phyloP scores from a whole-genome alignment of 1,139 yeast genomes.

The Keqinozyma sinolaborantium region DNA sequence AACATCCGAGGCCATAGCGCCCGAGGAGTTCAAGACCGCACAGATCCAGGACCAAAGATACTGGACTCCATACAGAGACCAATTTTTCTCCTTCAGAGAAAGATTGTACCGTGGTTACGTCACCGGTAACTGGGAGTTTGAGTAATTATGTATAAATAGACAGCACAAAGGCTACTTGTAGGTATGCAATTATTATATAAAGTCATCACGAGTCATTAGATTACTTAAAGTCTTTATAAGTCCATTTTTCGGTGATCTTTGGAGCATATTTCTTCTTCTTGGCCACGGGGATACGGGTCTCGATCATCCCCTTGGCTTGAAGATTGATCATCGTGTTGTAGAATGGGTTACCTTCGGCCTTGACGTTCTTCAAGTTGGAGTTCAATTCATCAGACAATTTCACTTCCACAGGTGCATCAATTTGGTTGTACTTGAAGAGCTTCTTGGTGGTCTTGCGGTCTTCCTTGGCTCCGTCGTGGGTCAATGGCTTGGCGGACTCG shows the following conservation, averaged over 20 bases:
- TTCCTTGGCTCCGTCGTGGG: slow-evolving; percentile 11
- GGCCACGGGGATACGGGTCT: slow-evolving; percentile 71
- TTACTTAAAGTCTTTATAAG: slow-evolving; percentile 82
- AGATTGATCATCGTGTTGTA: slow-evolving; percentile 79
- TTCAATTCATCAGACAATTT: slow-evolving; percentile 87
- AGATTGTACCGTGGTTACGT: slow-evolving; percentile 49
- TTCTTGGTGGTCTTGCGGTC: slow-evolving; percentile 24
- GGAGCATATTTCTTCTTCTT: slow-evolving; percentile 66
- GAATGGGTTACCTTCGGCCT: slow-evolving; percentile 86
- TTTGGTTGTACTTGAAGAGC: slow-evolving; percentile 53
- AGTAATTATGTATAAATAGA: slow-evolving; percentile 15
- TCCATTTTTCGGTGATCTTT: slow-evolving; percentile 87
- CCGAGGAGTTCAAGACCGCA: slow-evolving; percentile 57
- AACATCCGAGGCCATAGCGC: slow-evolving; percentile 64
- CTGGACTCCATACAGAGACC: slow-evolving; percentile 50
- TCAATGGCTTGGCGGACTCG: slow-evolving; percentile 10
- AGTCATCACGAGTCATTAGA: slow-evolving; percentile 1
- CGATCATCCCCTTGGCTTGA: slow-evolving; percentile 84
- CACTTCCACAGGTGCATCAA: slow-evolving; percentile 72
- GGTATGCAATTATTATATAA: slow-evolving; percentile 1
- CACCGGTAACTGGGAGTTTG: slow-evolving; percentile 47
- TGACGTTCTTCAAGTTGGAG: slow-evolving; percentile 77
- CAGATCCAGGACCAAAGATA: slow-evolving; percentile 34
- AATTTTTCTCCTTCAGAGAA: slow-evolving; percentile 46
- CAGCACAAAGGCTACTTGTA: background rate